phyloP scores from a whole-genome alignment of 1,284 basidiomycete genomes.

The Mycosarcoma mackinlayi region DNA sequence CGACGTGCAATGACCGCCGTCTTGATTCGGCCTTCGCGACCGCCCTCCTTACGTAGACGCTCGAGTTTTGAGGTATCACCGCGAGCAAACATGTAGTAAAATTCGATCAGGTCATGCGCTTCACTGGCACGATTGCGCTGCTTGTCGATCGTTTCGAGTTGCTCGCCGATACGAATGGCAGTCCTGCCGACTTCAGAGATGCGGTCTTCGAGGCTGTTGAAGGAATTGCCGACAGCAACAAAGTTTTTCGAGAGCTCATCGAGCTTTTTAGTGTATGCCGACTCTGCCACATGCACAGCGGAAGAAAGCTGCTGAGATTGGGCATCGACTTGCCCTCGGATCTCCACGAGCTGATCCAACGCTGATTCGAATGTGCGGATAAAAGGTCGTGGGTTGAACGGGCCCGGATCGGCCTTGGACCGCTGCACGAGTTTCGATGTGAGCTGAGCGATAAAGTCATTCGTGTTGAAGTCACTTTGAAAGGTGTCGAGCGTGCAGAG shows the following conservation, averaged over 20 bases:
- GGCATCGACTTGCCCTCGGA: constrained; percentile 86
- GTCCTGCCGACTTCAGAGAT: constrained; percentile 95
- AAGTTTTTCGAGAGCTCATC: constrained; percentile 90
- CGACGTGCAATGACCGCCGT: constrained; percentile 90
- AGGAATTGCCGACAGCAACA: constrained; percentile 71
- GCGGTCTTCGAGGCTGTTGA: constrained; percentile 60
- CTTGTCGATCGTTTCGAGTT: constrained; percentile 92
- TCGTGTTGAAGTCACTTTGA: constrained; percentile 84
- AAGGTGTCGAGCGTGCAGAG: constrained; percentile 78
- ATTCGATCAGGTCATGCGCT: constrained; percentile 92
- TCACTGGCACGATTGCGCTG: constrained; percentile 92
- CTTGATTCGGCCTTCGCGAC: constrained; percentile 81
- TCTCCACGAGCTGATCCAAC: constrained; percentile 83
- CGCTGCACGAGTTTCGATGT: constrained; percentile 86
- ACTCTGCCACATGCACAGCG: constrained; percentile 86
- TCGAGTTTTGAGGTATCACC: constrained; percentile 84
- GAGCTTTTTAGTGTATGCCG: constrained; percentile 94
- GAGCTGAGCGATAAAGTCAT: constrained; percentile 85
- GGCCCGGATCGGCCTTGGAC: constrained; percentile 83
- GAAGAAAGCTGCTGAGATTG: constrained; percentile 92
- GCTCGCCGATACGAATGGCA: constrained; percentile 90
- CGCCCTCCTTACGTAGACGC: constrained; percentile 80
- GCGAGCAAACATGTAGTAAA: constrained; percentile 90
- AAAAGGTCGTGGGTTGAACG: constrained; percentile 93
- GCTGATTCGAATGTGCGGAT: constrained; percentile 89